Percentiles rank a stretch among this genome's conserved stretches.
Conservation (phyloP, 352 stramenopile genomes). For the Pythium sukuiense region DNA sequence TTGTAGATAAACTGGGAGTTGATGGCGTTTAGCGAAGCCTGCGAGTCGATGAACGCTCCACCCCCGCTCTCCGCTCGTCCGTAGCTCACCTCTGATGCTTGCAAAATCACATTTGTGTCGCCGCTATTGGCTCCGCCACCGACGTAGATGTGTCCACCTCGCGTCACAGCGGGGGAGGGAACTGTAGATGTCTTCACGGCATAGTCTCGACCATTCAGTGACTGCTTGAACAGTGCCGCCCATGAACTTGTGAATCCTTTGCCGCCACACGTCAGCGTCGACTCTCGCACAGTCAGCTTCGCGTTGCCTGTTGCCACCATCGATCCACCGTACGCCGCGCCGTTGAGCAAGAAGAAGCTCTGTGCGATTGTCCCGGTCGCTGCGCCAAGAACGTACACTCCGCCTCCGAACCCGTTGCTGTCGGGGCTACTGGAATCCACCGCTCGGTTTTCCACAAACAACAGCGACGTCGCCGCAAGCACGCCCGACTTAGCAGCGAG, state of each 20-base stretch:
- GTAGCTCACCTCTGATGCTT: constrained; percentile 31
- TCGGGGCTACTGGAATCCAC: background rate
- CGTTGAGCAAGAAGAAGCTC: constrained; percentile 24
- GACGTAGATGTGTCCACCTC: constrained; percentile 43
- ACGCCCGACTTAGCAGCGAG: background rate
- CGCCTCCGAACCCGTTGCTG: constrained; percentile 11
- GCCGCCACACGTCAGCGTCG: constrained; percentile 12
- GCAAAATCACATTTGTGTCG: background rate
- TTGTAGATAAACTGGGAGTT: constrained; percentile 40
- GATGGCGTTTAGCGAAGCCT: constrained; percentile 28
- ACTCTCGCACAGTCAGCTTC: background rate
- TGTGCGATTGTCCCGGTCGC: background rate
- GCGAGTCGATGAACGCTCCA: constrained; percentile 34
- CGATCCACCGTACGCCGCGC: constrained; percentile 14
- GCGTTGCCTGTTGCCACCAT: background rate
- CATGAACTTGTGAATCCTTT: background rate
- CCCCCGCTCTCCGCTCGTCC: constrained; percentile 50
- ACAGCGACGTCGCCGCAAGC: background rate
- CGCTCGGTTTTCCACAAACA: constrained; percentile 24
- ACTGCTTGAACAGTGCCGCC: constrained; percentile 14
- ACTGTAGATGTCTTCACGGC: background rate
- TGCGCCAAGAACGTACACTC: background rate
- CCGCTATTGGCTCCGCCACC: constrained; percentile 19
- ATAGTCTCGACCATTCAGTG: background rate
- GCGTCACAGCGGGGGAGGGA: constrained; percentile 5